Conservation (phyloP, 495 filamentous ascomycete species). For the Xylaria cubensis region DNA sequence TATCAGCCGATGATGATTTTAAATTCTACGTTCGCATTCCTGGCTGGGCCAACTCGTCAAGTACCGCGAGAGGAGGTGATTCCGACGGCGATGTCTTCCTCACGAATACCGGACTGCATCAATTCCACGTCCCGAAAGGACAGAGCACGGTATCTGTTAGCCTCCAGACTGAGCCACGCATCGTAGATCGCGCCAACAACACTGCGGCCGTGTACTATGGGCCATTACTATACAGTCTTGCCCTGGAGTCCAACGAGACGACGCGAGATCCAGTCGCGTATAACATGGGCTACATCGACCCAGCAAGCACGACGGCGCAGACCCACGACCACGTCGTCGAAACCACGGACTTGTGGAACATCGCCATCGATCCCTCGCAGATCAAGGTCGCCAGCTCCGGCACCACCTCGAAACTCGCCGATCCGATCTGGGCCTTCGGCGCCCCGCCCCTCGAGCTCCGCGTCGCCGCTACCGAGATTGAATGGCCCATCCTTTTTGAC, state of each 20-base stretch:
- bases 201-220: conserved; percentile 64
- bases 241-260: conserved; percentile 44
- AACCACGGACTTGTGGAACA: conserved; percentile 53
- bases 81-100: conserved; percentile 28
- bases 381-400: conserved; percentile 38
- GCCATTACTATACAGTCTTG: conserved; percentile 60
- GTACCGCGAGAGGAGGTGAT: conserved; percentile 30
- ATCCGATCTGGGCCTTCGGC: conserved; percentile 57
- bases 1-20: conserved; percentile 49
- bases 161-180: conserved; percentile 40
- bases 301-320: conserved; percentile 32
- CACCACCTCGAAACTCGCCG: conserved; percentile 37
- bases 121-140: conserved; percentile 44
- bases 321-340: conserved; percentile 41
- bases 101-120: conserved; percentile 46
- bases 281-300: conserved; percentile 24
- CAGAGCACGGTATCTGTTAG: conserved; percentile 39
- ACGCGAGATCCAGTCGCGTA: conserved; percentile 28
- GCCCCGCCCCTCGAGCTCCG: conserved; percentile 57
- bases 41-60: conserved; percentile 48
- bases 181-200: conserved; percentile 56
- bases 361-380: conserved; percentile 57
- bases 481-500: conserved; percentile 55
- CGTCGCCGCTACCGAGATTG: conserved; percentile 58
- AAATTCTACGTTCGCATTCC: conserved; percentile 61